Base-by-base conservation (phyloP, 176 grass and related monocot species). In the Lolium perenne region DNA sequence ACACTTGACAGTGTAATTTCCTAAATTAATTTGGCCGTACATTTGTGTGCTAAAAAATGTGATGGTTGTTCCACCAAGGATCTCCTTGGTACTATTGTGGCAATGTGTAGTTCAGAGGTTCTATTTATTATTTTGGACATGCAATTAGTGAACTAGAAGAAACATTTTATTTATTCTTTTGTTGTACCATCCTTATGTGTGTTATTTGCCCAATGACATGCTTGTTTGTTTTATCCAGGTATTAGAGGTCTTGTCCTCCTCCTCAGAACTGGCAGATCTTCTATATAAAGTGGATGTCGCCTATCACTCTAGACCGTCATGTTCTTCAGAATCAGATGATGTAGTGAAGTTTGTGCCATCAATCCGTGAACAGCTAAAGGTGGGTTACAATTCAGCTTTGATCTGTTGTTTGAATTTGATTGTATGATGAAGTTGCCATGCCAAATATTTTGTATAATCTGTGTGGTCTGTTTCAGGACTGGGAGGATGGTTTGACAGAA, bases 401-500 rank as follows among this genome's bases (percentile, higher is more conserved):
- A 29, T 63, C 17, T 61, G 53, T 12, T 40, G 60, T 84, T 82
- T 80, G 25, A 25, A 50, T 83, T 91, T 83, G 68, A 46, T 45
- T 45, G 15, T 20, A 49, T 17, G 1, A 5, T 86, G 49, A 47
- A 55, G 15, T 48, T 82, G 4, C 7, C 12, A 25, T 81, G 48
- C 65, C 75, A 71, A 55, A 76, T 73, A 35, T 53, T 15, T 71
- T 5, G 38, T 80, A 45, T 86, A 38, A 87, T 38, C 41, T 80
- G 12, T 77, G 32, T 25, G 23, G 20, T 72, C 18, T 88, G 26
- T 82, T 47, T 61, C 83, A 97, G 95, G 95, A 97, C 76, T 97
- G 95, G 95, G 95, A 97, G 83, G 90, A 92, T 89, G 92, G 92
- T 57, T 59, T 92, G 72, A 89, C 79, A 81, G 90, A 91, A 91